Conservation (phyloP, 2,329 filamentous ascomycete genomes). For the Botrytis squamosa region DNA sequence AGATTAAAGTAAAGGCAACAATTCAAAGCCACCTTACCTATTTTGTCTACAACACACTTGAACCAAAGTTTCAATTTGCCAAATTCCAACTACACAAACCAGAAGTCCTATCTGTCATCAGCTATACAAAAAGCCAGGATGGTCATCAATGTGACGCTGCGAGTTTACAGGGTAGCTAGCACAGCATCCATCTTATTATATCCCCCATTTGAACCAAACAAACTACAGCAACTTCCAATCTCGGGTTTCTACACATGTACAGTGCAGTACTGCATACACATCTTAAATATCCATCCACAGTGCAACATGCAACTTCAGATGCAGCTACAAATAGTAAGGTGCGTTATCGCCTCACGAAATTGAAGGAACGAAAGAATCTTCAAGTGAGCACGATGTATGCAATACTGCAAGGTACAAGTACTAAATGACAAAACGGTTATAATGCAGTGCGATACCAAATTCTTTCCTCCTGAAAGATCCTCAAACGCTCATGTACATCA, state of each 20-base stretch:
- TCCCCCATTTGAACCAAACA: background rate
- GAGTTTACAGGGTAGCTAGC: too few species aligned
- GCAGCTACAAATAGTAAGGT: background rate
- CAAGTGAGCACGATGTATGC: background rate
- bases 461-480: background rate
- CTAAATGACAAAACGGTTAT: background rate
- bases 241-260: background rate
- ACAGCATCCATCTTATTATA: too few species aligned
- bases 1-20: background rate
- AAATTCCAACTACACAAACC: background rate
- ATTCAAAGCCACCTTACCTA: background rate
- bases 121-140: background rate
- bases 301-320: background rate
- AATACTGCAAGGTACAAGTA: constrained; percentile 15
- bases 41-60: background rate
- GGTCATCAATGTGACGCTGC: background rate
- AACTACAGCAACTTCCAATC: background rate
- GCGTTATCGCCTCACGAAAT: background rate
- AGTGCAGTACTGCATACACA: background rate
- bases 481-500: background rate
- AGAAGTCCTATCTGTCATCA: background rate
- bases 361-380: background rate
- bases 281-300: background rate
- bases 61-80: background rate
- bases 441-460: background rate